Base-by-base conservation (phyloP, 2,329 filamentous ascomycete genomes). In the Pseudomassariella vexata region DNA sequence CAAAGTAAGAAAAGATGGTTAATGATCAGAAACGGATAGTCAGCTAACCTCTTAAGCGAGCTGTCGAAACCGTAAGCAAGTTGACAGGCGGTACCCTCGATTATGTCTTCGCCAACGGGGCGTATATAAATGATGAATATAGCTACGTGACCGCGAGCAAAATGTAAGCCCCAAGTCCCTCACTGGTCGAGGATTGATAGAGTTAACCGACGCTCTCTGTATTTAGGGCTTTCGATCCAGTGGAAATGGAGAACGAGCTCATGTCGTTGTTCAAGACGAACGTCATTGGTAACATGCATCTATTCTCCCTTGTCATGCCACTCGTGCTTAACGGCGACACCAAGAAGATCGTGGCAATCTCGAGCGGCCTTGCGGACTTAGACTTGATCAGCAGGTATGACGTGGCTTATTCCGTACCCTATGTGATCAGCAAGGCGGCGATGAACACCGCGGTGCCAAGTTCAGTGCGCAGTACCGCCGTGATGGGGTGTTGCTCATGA, bases 221-320 rank as follows among this genome's bases (percentile, higher is more conserved):
- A 9, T 32, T 17, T 12, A 39, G 37, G 10, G 35, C 18, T 14
- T 25, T 37, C 2, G 24, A 29, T 4, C 39, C 35, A n/a, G 20
- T 35, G 7, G 42, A 41, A 4, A 41, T 69, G n/a, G 55, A 61
- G 3, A 36, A 56, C 6, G 52, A 57, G 2, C 35, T 65, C 5
- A 17, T 41, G 3, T 20, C 49, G 5, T 25, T 39, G 2, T 63
- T 70, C 40, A 48, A 65, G 3, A 55, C 59, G 40, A 79, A 79
- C 36, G 65, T 70, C 6, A 24, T 73, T 7, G 70, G 62, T 24
- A 63, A 69, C 30, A 54, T 78, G 34, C 62, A 76, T 38, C 57
- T 74, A 1, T 65, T 71, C 49, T 70, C 70, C 41, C 42, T 65
- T 2, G 76, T 73, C 45, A 27, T 72, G 1, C 73, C 76, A 0